Conservation (phyloP, 2,329 filamentous ascomycete species). For the Fusarium duplospermum region DNA sequence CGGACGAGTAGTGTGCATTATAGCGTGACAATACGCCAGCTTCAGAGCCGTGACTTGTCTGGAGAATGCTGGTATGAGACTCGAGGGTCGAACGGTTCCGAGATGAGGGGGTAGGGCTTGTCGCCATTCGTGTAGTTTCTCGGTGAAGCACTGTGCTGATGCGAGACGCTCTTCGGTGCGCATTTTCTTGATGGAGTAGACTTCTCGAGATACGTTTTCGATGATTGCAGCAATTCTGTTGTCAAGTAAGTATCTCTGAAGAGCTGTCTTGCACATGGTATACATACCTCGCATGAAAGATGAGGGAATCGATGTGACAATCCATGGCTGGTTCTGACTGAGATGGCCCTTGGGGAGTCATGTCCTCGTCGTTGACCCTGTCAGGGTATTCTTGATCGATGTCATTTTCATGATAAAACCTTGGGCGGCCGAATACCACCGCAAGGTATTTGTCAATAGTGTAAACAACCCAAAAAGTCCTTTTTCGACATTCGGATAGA, state of each 20-base stretch:
- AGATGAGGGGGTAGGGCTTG: constrained; percentile 54
- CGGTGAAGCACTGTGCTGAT: constrained; percentile 51
- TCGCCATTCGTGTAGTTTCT: constrained; percentile 53
- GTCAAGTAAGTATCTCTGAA: background rate
- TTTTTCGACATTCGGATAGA: constrained; percentile 62
- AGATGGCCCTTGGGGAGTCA: constrained; percentile 56
- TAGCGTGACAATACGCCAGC: constrained; percentile 64
- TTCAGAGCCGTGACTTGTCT: constrained; percentile 63
- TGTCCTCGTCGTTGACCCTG: constrained; percentile 66
- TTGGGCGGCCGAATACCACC: constrained; percentile 70
- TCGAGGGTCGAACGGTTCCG: constrained; percentile 54
- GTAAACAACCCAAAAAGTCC: constrained; percentile 71
- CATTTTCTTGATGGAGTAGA: constrained; percentile 52
- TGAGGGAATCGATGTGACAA: constrained; percentile 60
- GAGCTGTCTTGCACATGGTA: accelerated
- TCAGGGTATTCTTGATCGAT: constrained; percentile 69
- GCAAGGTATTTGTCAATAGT: constrained; percentile 71
- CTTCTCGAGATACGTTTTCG: constrained; percentile 49
- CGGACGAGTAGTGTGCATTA: constrained; percentile 65
- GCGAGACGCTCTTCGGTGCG: constrained; percentile 49
- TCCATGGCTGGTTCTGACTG: constrained; percentile 49
- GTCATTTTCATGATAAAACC: constrained; percentile 71
- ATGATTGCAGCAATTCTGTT: constrained; percentile 51
- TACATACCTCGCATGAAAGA: constrained; percentile 54
- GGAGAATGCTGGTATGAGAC: constrained; percentile 56